Base-by-base conservation (phyloP, 805 yeast species). In the Isabelozyma rhagii region DNA sequence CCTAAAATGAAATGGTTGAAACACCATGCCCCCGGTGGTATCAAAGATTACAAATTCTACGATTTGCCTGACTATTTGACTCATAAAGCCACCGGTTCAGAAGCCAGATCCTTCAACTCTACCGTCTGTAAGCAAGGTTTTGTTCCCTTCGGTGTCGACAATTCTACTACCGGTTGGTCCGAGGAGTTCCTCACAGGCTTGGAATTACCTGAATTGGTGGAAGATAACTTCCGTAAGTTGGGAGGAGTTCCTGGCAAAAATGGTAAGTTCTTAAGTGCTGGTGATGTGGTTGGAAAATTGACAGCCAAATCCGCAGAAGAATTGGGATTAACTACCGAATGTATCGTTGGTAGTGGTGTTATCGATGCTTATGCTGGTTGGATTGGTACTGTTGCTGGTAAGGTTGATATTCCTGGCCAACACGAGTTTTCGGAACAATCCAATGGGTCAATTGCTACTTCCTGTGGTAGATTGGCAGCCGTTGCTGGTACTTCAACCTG, bases 401-500 rank as follows among this genome's bases (percentile, higher is more conserved):
- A 84, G 57, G 84, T 90, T 5, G 89, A 86, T 54, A 76, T 84
- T 48, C 81, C 82, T 0, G 69, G 71, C n/a, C 69, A 78, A 53
- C 74, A 72, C 4, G 78, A 79, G 50, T 76, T 75, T 52, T 56
- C 65, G n/a, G 85, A 81, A 51, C 66, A 74, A 42, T 55, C 62
- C 10, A 72, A 71, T 41, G 64, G 65, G n/a, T 54, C 67, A 7
- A 77, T 87, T 57, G 80, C 78, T 41, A 77, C 79, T 39, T 83
- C 94, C 4, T 78, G 86, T 56, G 96, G 96, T 50, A 81, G 97
- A 59, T 77, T 94, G 56, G 98, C 99, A 13, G 97, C 97, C 2
- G 97, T 94, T 17, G 98, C 99, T 0, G 99, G 99, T 52, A 94
- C 99, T 5, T 91, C 97, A 1, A 94, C 99, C 1, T 94, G 99